These are phyloP conservation scores for Vitis hybrid DNA, from an alignment of 177 flowering plant species.

Conservation along the genomic window DNA sequence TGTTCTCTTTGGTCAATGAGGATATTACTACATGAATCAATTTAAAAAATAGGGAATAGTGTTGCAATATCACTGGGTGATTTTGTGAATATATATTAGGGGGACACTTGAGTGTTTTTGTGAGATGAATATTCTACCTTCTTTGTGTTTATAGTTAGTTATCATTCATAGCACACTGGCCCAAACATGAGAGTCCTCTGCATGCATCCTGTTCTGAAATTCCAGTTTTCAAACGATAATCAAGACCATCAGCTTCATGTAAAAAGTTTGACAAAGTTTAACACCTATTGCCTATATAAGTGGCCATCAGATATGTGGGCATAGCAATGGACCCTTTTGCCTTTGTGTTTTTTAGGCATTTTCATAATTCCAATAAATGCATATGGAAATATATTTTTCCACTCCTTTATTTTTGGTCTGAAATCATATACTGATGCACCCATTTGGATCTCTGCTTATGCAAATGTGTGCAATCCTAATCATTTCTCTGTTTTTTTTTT, in stretches of 20 bases:
- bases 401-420: neutral
- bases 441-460: neutral
- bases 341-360: too few species aligned
- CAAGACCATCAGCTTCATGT: neutral
- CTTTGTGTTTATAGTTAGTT: neutral
- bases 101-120: too few species aligned
- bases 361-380: too few species aligned
- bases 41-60: too few species aligned
- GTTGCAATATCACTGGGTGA: too few species aligned
- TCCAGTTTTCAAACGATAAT: neutral
- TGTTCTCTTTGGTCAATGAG: too few species aligned
- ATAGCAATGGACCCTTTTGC: too few species aligned
- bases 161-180: neutral
- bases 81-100: too few species aligned
- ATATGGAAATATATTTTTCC: too few species aligned
- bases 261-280: neutral
- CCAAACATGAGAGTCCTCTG: neutral
- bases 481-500: neutral
- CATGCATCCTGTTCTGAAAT: neutral
- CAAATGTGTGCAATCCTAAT: neutral
- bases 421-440: neutral
- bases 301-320: too few species aligned
- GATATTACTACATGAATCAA: too few species aligned
- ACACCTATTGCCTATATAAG: too few species aligned
- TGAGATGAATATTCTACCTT: neutral